Evolutionary conservation across 345 rosid genomes (phyloP), one percentile per base, ranked within the genome.

Genomic region (Eucalyptus polybractea): DNA sequence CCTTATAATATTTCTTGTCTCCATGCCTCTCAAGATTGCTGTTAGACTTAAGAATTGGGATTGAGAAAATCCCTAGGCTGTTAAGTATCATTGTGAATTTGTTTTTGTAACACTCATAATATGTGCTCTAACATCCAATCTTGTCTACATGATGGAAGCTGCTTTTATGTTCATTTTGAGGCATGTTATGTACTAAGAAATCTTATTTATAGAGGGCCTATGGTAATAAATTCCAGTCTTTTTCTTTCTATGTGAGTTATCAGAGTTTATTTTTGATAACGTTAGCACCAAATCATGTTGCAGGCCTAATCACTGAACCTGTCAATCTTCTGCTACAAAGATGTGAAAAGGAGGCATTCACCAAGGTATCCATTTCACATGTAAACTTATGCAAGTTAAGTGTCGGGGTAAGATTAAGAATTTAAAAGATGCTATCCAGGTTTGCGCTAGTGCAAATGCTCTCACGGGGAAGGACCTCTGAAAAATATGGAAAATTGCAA

Each of bases 261-360:
- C 85, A 21, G 42, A 40, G 47, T 11, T 40, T 76, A 76, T 76
- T 76, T 76, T 76, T 76, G 85, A 76, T 76, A 42, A 21, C 8
- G 16, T 76, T 76, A 37, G 67, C 42, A 40, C 85, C 85, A 24
- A 76, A 76, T 76, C 54, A 7, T 27, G 33, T 89, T 90, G 88
- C 94, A 97, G 99, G 94, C 92, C 98, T 97, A 89, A 91, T 93
- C 40, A 89, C 51, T 53, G 98, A 97, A 86, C 90, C 99, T 6
- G 72, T 97, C 90, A 91, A 90, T 90, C 94, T 94, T 92, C 96
- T 97, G 49, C 89, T 97, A 90, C 93, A 95, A 90, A 93, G 91
- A 93, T 44, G 91, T 89, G 99, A 97, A 90, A 95, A 93, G 88
- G 96, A 96, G 90, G 97, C 96, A 89, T 95, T 97, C 86, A 89